A percentile compares a stretch with the other conserved stretches of the same genome.
Evolutionary conservation across 2,329 filamentous ascomycete genomes (phyloP).

Genomic region (Magnaporthiopsis incrustans): DNA sequence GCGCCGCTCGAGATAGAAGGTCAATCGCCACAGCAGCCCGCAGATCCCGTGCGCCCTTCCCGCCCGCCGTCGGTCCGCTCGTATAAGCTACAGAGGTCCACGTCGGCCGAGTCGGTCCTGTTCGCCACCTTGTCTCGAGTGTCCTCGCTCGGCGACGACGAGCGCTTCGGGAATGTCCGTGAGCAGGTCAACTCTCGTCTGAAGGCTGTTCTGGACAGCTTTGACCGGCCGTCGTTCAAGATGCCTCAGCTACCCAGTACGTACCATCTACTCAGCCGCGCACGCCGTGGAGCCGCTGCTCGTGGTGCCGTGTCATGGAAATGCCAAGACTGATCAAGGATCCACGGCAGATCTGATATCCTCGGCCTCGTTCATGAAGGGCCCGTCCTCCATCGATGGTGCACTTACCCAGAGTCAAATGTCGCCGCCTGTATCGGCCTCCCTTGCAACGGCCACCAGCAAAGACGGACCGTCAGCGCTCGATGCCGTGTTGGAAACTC

Average conservation of each 20-base stretch:
- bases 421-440: background rate
- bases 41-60: constrained; percentile 8
- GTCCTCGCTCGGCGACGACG: constrained; percentile 79
- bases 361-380: background rate
- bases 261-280: constrained; percentile 8
- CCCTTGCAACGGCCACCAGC: background rate
- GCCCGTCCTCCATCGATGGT: background rate
- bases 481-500: constrained; percentile 51
- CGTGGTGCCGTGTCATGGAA: background rate
- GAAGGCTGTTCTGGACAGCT: constrained; percentile 84
- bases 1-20: background rate
- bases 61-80: constrained; percentile 17
- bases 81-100: constrained; percentile 46
- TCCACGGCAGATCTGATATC: background rate
- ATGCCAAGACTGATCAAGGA: background rate
- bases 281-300: background rate
- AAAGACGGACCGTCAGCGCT: constrained; percentile 5
- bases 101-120: constrained; percentile 72
- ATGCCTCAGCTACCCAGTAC: constrained; percentile 50
- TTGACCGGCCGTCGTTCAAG: constrained; percentile 70
- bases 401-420: background rate
- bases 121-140: constrained; percentile 68
- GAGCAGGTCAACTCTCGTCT: constrained; percentile 83
- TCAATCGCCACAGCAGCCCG: background rate
- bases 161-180: constrained; percentile 68